Evolutionary conservation across 2,329 filamentous ascomycete genomes (phyloP), one percentile per base, ranked within the genome.

Genomic region (Claviceps sp.): DNA sequence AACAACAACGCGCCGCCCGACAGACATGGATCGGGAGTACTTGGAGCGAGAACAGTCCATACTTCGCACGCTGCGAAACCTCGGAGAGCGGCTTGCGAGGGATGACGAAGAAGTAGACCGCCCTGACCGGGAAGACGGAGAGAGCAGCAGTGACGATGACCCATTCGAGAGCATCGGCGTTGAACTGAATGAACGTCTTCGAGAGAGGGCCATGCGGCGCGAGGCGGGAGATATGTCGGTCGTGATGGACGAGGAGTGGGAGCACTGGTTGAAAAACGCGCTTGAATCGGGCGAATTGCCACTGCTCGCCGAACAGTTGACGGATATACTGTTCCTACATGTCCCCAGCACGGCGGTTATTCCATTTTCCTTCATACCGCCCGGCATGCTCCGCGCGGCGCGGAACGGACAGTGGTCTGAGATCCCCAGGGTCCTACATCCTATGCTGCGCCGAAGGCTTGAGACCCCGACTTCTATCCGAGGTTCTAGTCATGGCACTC

Each of bases 191-290:
- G 74, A 82, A 62, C 76, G 77, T n/a, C 75, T 87, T 24, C 73
- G 80, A 49, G 78, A 80, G 54, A 78, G 80, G 47, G 81, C 80
- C 7, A 81, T 81, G 16, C 73, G 78, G 47, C 76, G 80, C 52
- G 79, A 82, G 56, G 76, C 79, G 4, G 81, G 81, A 44, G 77
- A 81, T 56, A 67, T 67, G 34, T 73, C 75, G 16, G 73, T 76
- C 47, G 74, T 79, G 26, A 73, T 87, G 57, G 83, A 87, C 61
- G 81, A 84, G 56, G 82, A 84, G 59, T 87, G 81, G 82, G 84
- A 87, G 64, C 81, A 85, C 64, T 87, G 82, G 78, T 70, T 87
- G 55, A 87, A 87, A 66, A 81, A 82, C 59, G 81, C 78, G 44
- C 77, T 84, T 48, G 83, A 87, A 60, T 73, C 77, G 5, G 53